These are phyloP conservation scores for Exophiala xenobiotica DNA, from an alignment of 2,329 filamentous ascomycete genomes.

Conservation along the genomic window DNA sequence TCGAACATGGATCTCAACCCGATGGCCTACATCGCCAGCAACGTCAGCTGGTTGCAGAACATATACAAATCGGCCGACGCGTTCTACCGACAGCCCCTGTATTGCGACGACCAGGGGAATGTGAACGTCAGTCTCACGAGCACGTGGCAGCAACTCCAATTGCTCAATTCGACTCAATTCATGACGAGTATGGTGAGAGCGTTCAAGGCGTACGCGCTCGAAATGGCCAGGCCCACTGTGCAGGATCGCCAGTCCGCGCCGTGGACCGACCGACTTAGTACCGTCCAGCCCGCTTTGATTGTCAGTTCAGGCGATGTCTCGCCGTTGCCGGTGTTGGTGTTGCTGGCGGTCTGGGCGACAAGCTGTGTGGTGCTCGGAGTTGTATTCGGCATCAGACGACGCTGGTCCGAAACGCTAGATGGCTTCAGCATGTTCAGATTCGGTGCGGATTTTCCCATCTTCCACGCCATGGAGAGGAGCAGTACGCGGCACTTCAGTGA, in stretches of 20 bases:
- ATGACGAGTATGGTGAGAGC: not conserved
- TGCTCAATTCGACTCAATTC: slow-evolving; percentile 5
- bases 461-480: not conserved
- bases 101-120: not conserved
- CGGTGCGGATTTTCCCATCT: slow-evolving; percentile 8
- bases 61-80: slow-evolving; percentile 5
- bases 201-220: slow-evolving; percentile 3
- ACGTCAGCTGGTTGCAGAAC: slow-evolving; percentile 6
- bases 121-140: not conserved
- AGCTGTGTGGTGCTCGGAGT: slow-evolving; percentile 9
- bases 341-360: slow-evolving; percentile 17
- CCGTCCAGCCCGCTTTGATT: not conserved
- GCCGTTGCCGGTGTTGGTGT: not conserved
- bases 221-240: slow-evolving; percentile 2
- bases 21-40: slow-evolving; percentile 5
- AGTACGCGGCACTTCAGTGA: not conserved
- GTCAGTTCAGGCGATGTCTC: not conserved
- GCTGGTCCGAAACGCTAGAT: slow-evolving; percentile 21
- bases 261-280: not conserved
- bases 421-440: slow-evolving; percentile 21
- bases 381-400: slow-evolving; percentile 13
- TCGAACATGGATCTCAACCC: not conserved
- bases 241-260: not conserved
- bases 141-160: slow-evolving; percentile 6
- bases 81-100: slow-evolving; percentile 1